phyloP scores from a whole-genome alignment of 495 filamentous ascomycete genomes.

The Trichoderma asperelloides region DNA sequence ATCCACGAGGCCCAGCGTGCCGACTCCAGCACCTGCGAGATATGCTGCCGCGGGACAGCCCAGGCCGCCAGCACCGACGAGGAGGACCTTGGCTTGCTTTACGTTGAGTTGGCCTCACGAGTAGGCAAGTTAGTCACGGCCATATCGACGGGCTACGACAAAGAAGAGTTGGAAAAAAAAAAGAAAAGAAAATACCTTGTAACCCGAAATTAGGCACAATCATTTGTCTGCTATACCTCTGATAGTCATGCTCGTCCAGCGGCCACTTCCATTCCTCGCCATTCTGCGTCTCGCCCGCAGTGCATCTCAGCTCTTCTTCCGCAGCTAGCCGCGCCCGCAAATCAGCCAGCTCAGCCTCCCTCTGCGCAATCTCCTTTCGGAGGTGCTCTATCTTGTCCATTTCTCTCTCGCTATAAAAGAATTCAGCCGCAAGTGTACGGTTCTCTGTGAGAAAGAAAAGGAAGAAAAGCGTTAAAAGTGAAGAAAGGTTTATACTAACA shows the following conservation, averaged over 20 bases:
- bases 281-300: neutral
- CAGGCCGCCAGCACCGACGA: slow-evolving; percentile 88
- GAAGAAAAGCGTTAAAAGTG: neutral
- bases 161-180: neutral
- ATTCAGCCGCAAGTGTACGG: neutral
- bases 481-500: neutral
- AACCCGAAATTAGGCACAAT: slow-evolving; percentile 81
- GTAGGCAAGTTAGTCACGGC: slow-evolving; percentile 13
- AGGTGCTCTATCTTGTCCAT: slow-evolving; percentile 8
- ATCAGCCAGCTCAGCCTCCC: slow-evolving; percentile 8
- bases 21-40: slow-evolving; percentile 78
- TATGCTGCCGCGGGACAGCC: slow-evolving; percentile 90
- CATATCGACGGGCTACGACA: no score
- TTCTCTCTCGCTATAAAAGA: neutral
- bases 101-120: slow-evolving; percentile 66
- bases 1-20: slow-evolving; percentile 76
- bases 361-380: slow-evolving; percentile 2
- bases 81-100: slow-evolving; percentile 58
- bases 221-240: slow-evolving; percentile 85
- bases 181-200: slow-evolving; percentile 41
- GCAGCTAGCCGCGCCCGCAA: neutral
- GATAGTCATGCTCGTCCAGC: slow-evolving; percentile 59
- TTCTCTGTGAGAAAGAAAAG: neutral
- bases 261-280: slow-evolving; percentile 45
- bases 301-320: neutral